Evolutionary conservation across 306 rosid species (phyloP).

Genomic region (Medicago truncatula): MtrunA17r5.0-ANR NC_053042.1:43158001-43158500

Average conservation of each 20-base stretch:
- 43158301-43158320: slow-evolving; percentile 12
- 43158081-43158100: slow-evolving; percentile 25
- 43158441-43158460: neutral
- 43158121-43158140: slow-evolving; percentile 16
- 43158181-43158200: slow-evolving; percentile 13
- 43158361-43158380: slow-evolving; percentile 24
- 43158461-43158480: neutral
- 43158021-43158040: slow-evolving; percentile 10
- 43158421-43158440: slow-evolving; percentile 9
- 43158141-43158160: slow-evolving; percentile 17
- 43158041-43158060: neutral
- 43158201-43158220: slow-evolving; percentile 21
- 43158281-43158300: slow-evolving; percentile 9
- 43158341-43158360: slow-evolving; percentile 23
- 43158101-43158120: neutral
- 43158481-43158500: slow-evolving; percentile 20
- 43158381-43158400: slow-evolving; percentile 16
- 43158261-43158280: neutral
- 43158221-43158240: slow-evolving; percentile 17
- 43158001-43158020: slow-evolving; percentile 40
- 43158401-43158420: neutral
- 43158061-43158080: slow-evolving; percentile 27
- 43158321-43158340: slow-evolving; percentile 35
- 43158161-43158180: neutral
- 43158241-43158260: slow-evolving; percentile 23